Evolutionary conservation across 2,329 filamentous ascomycete genomes (phyloP), one percentile per base, ranked within the genome.

Genomic region (Neoscytalidium dimidiatum): DNA sequence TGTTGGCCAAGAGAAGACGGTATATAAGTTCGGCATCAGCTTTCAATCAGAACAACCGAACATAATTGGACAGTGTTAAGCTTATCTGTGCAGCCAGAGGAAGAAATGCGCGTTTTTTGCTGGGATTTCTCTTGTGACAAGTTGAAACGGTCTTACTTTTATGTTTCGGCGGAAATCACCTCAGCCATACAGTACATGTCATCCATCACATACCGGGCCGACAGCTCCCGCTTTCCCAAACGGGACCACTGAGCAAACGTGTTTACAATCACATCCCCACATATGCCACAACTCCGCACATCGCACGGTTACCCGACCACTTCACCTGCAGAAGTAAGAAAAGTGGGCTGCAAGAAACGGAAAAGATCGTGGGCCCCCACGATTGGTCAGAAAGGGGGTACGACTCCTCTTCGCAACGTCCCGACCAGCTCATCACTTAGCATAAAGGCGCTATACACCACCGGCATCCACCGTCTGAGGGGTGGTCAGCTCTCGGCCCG

Each of bases 401-500:
- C 52, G 29, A 21, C 4, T 23, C 13, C 35, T 29, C 23, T 4
- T 11, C 8, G 35, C 53, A n/a, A n/a, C 8, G 11, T 28, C 14
- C 4, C 26, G 11, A 26, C 23, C 23, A n/a, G n/a, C n/a, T 14
- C 13, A 29, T 13, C 46, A 17, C 38, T 58, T 44, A 58, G 38
- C 38, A 44, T 26, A 13, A 26, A 31, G 4, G 28, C 11, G 41
- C 41, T 21, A 60, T 44, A 46, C 38, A 46, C 56, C 41, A 33
- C 49, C 49, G 28, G 49, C 49, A 33, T n/a, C 5, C 49, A 52
- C 49, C 49, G 56, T 17, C 17, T 13, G 4, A 23, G 33, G 19
- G 56, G 56, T 60, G 56, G 56, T 60, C 56, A 60, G 56, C 56
- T 11, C 56, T 11, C 35, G 35, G 56, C 21, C 41, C 56, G 56